Base-by-base conservation (phyloP, 768 basidiomycete genomes). In the Nevesoporus exiguus region DNA sequence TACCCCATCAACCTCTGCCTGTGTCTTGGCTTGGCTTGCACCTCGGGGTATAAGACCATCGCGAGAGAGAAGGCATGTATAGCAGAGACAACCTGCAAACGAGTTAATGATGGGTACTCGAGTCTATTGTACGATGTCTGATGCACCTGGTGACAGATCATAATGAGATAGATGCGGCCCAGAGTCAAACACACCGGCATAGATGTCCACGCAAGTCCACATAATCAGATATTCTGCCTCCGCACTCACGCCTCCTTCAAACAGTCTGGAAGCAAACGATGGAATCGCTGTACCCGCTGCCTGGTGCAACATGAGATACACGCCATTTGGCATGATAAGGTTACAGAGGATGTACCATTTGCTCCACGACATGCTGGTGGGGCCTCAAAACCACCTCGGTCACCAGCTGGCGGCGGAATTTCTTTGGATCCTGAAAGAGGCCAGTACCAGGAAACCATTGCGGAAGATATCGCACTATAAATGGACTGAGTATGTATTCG, bases 311-410 rank as follows among this genome's bases (percentile, higher is more conserved):
- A 31, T 63, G 31, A 54, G 40, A 49, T 3, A 6, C 24, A 2
- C 8, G 7, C n/a, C 25, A 5, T 25, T 25, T 4, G n/a, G 1
- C 7, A 6, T 39, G 22, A 33, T 3, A 10, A 33, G 7, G 6
- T 10, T 7, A 27, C 19, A 11, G n/a, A 31, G 19, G 0, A 17
- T 55, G 3, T 54, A 82, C 82, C 66, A 83, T 76, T 56, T 79
- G 75, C n/a, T 77, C 60, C 37, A 74, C 72, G 5, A 76, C 77
- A 46, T 70, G 77, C 7, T 70, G 60, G 41, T 72, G 80, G 0
- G 84, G 82, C 6, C 64, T 66, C 21, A 74, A 70, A 5, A 77
- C 66, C 67, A 79, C 74, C 10, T 71, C 66, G 2, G 65, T 59
- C 2, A 77, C 68, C 1, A 72, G 3, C 4, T 25, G 31, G 5